A percentile compares a stretch with the other conserved stretches of the same genome.
Evolutionary conservation across 225 moss, liverwort and hornwort genomes (phyloP).

Genomic region (Climacium dendroides): DNA sequence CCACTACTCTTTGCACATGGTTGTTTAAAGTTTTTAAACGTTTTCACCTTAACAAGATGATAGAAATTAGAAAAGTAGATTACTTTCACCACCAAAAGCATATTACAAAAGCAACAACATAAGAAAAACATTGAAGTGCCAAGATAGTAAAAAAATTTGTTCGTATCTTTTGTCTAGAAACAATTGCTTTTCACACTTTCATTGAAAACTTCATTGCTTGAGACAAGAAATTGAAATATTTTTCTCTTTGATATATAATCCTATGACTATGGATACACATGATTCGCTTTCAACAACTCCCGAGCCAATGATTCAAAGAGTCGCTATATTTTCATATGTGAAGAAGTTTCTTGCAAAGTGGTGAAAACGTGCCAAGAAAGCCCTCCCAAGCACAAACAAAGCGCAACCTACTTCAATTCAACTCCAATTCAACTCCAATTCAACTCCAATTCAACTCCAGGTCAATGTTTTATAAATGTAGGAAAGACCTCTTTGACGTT

Average conservation of each 20-base stretch:
- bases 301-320: background rate
- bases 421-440: background rate
- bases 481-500: background rate
- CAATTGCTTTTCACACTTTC: rapidly evolving
- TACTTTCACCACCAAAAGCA: background rate
- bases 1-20: background rate
- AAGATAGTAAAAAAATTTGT: background rate
- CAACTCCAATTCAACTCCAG: background rate
- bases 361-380: background rate
- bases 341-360: background rate
- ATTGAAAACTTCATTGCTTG: too few relatives aligned
- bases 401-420: too few relatives aligned
- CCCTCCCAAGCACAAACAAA: background rate
- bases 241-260: background rate
- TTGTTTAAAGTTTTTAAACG: background rate
- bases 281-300: background rate
- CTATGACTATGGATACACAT: too few relatives aligned
- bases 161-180: rapidly evolving
- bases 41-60: background rate
- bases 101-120: background rate
- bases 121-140: too few relatives aligned
- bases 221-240: background rate
- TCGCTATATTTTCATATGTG: background rate
- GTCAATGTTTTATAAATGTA: background rate
- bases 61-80: too few relatives aligned